Evolutionary conservation across 495 filamentous ascomycete species (phyloP).

Genomic region (Parmelia sp.): DNA sequence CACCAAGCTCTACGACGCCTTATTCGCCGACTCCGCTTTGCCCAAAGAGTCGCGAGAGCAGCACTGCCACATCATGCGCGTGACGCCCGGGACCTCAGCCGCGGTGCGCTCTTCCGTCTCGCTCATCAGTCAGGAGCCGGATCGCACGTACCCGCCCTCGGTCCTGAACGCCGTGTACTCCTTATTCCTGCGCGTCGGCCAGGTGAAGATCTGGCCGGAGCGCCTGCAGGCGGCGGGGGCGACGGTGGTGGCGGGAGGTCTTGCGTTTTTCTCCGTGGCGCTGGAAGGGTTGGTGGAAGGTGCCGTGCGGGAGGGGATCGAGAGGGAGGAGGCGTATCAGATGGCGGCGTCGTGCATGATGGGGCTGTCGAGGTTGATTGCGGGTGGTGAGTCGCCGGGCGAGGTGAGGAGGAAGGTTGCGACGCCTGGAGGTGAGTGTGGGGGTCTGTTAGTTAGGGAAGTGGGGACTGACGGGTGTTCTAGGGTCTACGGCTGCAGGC

Average conservation of each 20-base stretch:
- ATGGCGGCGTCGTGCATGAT: conserved; percentile 30
- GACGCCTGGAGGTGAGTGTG: conserved; percentile 21
- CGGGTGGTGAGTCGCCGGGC: conserved; percentile 17
- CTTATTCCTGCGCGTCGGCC: conserved; percentile 34
- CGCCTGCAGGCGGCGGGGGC: conserved; percentile 17
- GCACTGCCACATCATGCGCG: conserved; percentile 17
- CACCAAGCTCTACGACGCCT: conserved; percentile 11
- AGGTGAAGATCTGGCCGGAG: conserved; percentile 16
- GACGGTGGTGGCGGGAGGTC: conserved; percentile 17
- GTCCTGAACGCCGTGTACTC: conserved; percentile 10
- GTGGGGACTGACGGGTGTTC: background rate
- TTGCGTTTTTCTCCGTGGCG: conserved; percentile 21
- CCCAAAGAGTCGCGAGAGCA: background rate
- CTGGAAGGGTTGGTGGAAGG: conserved; percentile 26
- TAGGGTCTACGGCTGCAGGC: conserved; percentile 16
- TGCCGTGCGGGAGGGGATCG: conserved; percentile 23
- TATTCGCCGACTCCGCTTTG: conserved; percentile 5
- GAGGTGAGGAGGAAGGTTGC: conserved; percentile 24
- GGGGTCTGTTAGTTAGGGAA: background rate
- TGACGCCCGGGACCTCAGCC: conserved; percentile 31
- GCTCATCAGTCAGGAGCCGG: conserved; percentile 16
- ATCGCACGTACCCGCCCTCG: background rate
- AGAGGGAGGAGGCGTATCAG: conserved; percentile 19
- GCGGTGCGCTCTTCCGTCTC: conserved; percentile 22
- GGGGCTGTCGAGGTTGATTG: conserved; percentile 20